Conservation (phyloP, 345 rosid species). For the Citrus glauca region DNA sequence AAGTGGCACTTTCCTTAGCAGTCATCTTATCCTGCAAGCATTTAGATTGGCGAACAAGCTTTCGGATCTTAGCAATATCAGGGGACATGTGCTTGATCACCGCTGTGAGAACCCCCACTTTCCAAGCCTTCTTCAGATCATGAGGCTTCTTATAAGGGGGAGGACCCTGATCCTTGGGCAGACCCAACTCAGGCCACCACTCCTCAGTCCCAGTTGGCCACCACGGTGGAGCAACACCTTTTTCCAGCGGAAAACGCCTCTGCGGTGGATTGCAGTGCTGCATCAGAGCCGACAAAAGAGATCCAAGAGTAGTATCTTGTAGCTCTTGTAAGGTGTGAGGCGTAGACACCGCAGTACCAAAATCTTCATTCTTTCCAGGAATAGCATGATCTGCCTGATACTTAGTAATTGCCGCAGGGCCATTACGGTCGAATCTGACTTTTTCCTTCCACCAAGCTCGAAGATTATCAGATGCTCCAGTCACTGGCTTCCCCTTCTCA, state of each 20-base stretch:
- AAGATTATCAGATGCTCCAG: constrained; percentile 78
- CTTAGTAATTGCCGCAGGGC: constrained; percentile 76
- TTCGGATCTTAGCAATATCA: constrained; percentile 66
- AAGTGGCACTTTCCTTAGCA: constrained; percentile 82
- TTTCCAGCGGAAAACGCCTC: constrained; percentile 79
- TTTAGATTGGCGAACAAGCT: constrained; percentile 79
- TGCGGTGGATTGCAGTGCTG: constrained; percentile 86
- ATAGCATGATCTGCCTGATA: constrained; percentile 48
- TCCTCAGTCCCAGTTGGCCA: constrained; percentile 78
- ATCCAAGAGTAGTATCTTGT: constrained; percentile 82
- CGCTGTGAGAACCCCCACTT: constrained; percentile 71
- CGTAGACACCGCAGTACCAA: constrained; percentile 31
- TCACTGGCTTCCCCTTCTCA: constrained; percentile 85
- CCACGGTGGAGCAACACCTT: constrained; percentile 85
- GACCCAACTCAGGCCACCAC: constrained; percentile 74
- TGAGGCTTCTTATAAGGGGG: constrained; percentile 86
- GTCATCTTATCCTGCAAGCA: constrained; percentile 93
- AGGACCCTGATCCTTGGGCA: constrained; percentile 59
- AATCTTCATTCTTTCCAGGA: constrained; percentile 38
- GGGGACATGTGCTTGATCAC: constrained; percentile 85
- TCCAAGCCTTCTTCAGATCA: constrained; percentile 85
- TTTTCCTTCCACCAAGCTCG: constrained; percentile 94
- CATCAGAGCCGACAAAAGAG: constrained; percentile 77
- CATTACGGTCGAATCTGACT: constrained; percentile 76
- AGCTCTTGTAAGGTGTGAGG: constrained; percentile 66